Evolutionary conservation across 345 rosid genomes (phyloP), one percentile per base, ranked within the genome.

Genomic region (Raphanus raphanistrum): DNA sequence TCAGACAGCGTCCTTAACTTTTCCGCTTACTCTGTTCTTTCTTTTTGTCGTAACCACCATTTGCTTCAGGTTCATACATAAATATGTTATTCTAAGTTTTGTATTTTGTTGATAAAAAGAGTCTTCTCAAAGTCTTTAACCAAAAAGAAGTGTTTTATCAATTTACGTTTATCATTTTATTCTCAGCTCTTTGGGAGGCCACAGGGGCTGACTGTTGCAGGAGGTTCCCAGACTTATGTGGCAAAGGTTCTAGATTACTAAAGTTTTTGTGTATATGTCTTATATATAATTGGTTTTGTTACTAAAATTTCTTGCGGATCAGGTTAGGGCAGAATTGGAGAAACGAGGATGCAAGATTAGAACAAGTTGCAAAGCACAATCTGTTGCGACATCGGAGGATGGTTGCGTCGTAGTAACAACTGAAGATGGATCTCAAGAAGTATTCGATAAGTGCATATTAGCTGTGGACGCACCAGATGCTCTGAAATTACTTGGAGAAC

Each of bases 131-230:
- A 61, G 43, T 32, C 43, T 63, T 32, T 15, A 29, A 15, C 66
- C 43, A 7, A 63, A 63, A 63, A 33, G 7, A 64, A 17, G 13
- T 33, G 15, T 65, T 38, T 36, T 27, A 33, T 48, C 33, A n/a
- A 50, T 5, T 21, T 17, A 21, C 1, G 17, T 50, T 64, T 76
- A 43, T 16, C 36, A 15, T 50, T 45, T 29, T 15, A 2, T 57
- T 0, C 77, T 65, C 83, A 92, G 97, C 70, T 90, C 66, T 83
- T 88, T 79, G 94, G 94, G 48, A 86, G 90, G 8, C 98, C 96
- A 36, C 92, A 88, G 52, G 89, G 92, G 96, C 88, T 92, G 9
- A 90, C 94, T 11, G 92, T 92, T 35, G 79, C 71, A 43, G 6
- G 84, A 70, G 84, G 89, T 65, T 92, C 97, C 0, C 91, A 83